phyloP scores from a whole-genome alignment of 2,329 filamentous ascomycete species.

The Phialophora macrospora region DNA sequence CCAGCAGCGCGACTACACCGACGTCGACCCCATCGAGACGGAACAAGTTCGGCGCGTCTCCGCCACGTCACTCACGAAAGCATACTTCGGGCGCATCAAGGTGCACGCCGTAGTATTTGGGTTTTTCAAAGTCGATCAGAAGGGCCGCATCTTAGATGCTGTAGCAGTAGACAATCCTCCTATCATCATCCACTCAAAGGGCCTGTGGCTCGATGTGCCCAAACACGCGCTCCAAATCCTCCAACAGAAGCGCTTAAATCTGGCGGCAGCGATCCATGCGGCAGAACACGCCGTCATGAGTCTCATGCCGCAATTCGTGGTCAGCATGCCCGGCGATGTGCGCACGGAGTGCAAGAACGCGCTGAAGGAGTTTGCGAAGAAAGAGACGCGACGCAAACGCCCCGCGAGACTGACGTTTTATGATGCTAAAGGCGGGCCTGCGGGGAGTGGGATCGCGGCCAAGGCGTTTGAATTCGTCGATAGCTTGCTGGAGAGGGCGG shows the following conservation, averaged over 20 bases:
- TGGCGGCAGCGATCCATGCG: constrained; percentile 89
- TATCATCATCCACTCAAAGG: constrained; percentile 80
- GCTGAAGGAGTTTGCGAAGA: constrained; percentile 81
- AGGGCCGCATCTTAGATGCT: constrained; percentile 83
- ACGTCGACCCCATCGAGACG: constrained; percentile 90
- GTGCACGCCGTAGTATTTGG: constrained; percentile 90
- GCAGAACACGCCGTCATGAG: constrained; percentile 89
- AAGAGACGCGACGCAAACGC: constrained; percentile 66
- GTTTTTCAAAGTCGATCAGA: constrained; percentile 95
- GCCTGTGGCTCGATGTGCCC: constrained; percentile 95
- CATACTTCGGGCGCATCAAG: constrained; percentile 84
- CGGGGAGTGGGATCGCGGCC: constrained; percentile 82
- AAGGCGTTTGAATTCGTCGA: constrained; percentile 96
- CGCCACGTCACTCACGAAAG: constrained; percentile 63
- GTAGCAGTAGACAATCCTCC: constrained; percentile 93
- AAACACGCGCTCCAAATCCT: constrained; percentile 78
- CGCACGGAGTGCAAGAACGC: constrained; percentile 91
- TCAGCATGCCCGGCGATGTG: constrained; percentile 87
- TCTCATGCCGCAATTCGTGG: constrained; percentile 87
- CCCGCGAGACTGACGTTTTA: constrained; percentile 92
- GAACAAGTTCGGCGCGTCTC: constrained; percentile 79
- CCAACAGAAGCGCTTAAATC: constrained; percentile 71
- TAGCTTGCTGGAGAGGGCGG: constrained; percentile 73
- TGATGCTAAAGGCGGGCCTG: constrained; percentile 85
- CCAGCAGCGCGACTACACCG: constrained; percentile 87